Percentiles rank a stretch among this genome's conserved stretches.
These are phyloP conservation scores for Apiotrichum laibachii DNA, from an alignment of 1,284 basidiomycete species.

Conservation along the genomic window DNA sequence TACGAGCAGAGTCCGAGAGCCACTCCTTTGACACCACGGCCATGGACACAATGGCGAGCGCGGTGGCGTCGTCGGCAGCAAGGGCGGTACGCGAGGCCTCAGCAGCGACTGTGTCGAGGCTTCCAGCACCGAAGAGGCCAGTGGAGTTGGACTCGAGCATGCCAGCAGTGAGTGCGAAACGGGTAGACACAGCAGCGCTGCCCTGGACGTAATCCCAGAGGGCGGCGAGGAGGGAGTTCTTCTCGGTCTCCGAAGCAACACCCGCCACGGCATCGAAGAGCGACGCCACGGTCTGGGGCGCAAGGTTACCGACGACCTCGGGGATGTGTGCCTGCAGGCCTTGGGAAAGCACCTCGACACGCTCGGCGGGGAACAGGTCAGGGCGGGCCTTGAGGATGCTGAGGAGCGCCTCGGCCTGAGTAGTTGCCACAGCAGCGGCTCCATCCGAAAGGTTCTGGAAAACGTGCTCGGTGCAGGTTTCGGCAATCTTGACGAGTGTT, in stretches of 20 bases:
- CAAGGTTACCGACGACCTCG: conserved; percentile 19
- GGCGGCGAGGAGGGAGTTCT: conserved; percentile 10
- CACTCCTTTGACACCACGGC: conserved; percentile 14
- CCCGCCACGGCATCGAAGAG: conserved; percentile 20
- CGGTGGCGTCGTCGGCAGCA: conserved; percentile 11
- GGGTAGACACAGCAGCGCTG: conserved; percentile 11
- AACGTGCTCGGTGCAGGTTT: conserved; percentile 18
- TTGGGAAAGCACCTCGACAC: conserved; percentile 18
- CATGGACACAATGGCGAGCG: conserved; percentile 21
- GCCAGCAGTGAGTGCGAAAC: conserved; percentile 24
- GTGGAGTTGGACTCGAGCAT: conserved; percentile 7
- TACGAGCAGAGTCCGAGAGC: conserved; percentile 32
- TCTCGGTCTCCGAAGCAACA: conserved; percentile 6
- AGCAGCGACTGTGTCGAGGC: conserved; percentile 31
- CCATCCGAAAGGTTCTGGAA: conserved; percentile 9
- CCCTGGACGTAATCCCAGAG: conserved; percentile 21
- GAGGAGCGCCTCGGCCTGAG: conserved; percentile 21
- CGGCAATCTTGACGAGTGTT: conserved; percentile 19
- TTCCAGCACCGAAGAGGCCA: conserved; percentile 20
- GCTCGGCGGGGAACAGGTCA: conserved; percentile 20
- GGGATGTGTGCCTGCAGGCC: conserved; percentile 21
- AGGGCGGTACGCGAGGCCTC: conserved; percentile 38
- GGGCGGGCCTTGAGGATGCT: conserved; percentile 17
- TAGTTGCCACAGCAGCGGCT: background rate
- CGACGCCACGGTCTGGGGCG: conserved; percentile 16